Evolutionary conservation across 176 grass and related monocot genomes (phyloP).

Genomic region (Avena eriantha): DNA sequence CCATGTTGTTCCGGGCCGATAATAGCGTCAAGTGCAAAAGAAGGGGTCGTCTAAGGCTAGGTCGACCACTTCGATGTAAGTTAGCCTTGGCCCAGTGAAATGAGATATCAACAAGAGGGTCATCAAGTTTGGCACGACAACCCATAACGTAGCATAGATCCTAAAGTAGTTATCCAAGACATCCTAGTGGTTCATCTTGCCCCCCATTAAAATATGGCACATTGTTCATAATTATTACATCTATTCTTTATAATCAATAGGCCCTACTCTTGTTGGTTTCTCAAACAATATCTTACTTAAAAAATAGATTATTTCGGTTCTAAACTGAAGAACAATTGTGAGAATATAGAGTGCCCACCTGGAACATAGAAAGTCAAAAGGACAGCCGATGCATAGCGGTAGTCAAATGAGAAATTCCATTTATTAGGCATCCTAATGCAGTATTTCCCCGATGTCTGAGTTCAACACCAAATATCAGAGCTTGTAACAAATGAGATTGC

Average conservation of each 20-base stretch:
- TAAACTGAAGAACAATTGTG: background rate
- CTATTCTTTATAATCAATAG: background rate
- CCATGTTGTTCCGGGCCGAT: too few species aligned
- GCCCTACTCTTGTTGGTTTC: background rate
- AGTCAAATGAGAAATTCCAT: constrained; percentile 58
- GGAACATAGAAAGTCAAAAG: constrained; percentile 43
- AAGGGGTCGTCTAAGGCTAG: too few species aligned
- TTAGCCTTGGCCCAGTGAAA: too few species aligned
- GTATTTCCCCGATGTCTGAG: constrained; percentile 38
- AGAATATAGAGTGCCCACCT: constrained; percentile 1
- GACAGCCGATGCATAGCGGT: constrained; percentile 9
- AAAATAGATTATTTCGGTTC: background rate
- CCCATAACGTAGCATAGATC: too few species aligned
- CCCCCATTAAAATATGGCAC: too few species aligned
- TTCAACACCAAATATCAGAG: background rate
- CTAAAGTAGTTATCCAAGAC: too few species aligned
- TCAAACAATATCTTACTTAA: background rate
- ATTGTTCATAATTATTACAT: too few species aligned
- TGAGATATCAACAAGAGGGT: too few species aligned
- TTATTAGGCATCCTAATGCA: constrained; percentile 44
- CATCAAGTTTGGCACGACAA: too few species aligned
- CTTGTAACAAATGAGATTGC: background rate
- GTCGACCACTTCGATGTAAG: too few species aligned
- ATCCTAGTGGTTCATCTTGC: too few species aligned
- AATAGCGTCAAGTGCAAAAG: too few species aligned